Conservation (phyloP, 225 moss, liverwort and hornwort species). For the Sphagnum contortum region DNA sequence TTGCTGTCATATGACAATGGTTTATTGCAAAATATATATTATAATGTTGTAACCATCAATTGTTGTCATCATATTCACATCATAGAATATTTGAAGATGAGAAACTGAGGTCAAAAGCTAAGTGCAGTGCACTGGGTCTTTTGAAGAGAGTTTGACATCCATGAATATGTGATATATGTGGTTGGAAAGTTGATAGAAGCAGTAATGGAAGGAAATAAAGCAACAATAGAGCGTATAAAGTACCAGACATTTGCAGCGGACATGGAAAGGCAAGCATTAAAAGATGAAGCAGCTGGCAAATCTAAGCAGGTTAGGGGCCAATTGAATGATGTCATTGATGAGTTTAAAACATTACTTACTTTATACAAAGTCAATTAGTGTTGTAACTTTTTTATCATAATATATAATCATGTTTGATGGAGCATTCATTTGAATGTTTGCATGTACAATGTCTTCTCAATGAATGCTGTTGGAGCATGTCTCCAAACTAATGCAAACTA, state of each 20-base stretch:
- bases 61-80: too few species aligned
- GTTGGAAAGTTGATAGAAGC: conserved; percentile 69
- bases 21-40: too few species aligned
- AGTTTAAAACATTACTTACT: background rate
- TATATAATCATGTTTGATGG: too few species aligned
- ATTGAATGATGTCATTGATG: background rate
- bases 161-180: too few species aligned
- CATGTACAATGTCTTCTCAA: background rate
- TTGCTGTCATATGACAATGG: too few species aligned
- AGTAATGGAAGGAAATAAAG: conserved; percentile 68
- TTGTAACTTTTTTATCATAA: background rate
- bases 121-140: too few species aligned
- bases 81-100: too few species aligned
- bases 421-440: too few species aligned
- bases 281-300: conserved; percentile 27
- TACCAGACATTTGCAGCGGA: conserved; percentile 33
- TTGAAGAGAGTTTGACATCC: too few species aligned
- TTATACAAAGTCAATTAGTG: background rate
- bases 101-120: too few species aligned
- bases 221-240: conserved; percentile 55
- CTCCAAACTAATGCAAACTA: background rate
- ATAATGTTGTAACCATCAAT: too few species aligned
- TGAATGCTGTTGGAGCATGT: background rate
- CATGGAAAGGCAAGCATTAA: conserved; percentile 28
- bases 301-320: conserved; percentile 8